Evolutionary conservation across 345 rosid genomes (phyloP).

Genomic region (Gossypium longicalyx): DNA sequence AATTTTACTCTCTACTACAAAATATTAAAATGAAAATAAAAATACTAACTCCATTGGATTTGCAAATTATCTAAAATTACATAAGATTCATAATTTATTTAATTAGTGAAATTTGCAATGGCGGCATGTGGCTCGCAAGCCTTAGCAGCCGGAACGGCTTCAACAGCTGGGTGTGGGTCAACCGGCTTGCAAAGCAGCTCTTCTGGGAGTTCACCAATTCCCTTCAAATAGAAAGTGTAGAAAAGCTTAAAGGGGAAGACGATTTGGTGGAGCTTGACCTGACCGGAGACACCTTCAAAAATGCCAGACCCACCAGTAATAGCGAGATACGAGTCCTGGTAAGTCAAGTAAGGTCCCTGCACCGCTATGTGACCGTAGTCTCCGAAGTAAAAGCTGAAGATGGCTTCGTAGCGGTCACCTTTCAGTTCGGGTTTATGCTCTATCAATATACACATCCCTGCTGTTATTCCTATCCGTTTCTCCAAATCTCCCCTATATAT

Average conservation of each 20-base stretch:
- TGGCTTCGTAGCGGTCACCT: slow-evolving; percentile 77
- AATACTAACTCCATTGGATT: too few relatives aligned
- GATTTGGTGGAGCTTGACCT: slow-evolving; percentile 46
- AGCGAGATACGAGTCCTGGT: slow-evolving; percentile 52
- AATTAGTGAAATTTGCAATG: slow-evolving; percentile 35
- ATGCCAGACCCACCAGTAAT: slow-evolving; percentile 23
- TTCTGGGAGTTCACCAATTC: slow-evolving; percentile 27
- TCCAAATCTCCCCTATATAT: slow-evolving; percentile 52
- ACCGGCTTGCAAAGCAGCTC: not conserved
- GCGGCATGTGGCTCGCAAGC: slow-evolving; percentile 40
- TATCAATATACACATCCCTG: slow-evolving; percentile 67
- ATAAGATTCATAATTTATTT: not conserved
- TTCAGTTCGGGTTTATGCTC: slow-evolving; percentile 62
- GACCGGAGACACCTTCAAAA: slow-evolving; percentile 56
- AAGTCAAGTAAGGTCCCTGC: slow-evolving; percentile 58
- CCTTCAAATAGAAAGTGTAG: slow-evolving; percentile 50
- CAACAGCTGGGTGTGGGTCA: slow-evolving; percentile 33
- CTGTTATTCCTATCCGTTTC: slow-evolving; percentile 72
- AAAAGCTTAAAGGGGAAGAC: slow-evolving; percentile 57
- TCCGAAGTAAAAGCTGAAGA: slow-evolving; percentile 72
- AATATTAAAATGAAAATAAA: too few relatives aligned
- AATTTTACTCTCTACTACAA: too few relatives aligned
- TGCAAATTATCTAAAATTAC: too few relatives aligned
- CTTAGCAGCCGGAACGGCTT: slow-evolving; percentile 44
- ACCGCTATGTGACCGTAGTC: slow-evolving; percentile 62